phyloP scores from a whole-genome alignment of 768 basidiomycete genomes.

The Termitomyces sp. region DNA sequence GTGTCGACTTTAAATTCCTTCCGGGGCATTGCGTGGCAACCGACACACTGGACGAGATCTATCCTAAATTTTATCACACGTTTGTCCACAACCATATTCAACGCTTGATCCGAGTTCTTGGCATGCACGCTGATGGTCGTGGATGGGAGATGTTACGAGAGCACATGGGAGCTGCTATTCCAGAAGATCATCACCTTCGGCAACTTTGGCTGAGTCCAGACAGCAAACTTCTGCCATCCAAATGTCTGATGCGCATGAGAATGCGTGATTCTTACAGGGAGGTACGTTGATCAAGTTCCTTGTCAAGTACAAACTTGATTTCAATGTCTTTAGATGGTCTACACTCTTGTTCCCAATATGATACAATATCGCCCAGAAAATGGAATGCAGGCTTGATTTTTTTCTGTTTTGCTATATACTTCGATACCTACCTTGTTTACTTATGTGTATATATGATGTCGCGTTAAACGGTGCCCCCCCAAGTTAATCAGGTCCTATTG shows the following conservation, averaged over 20 bases:
- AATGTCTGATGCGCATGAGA: slow-evolving; percentile 57
- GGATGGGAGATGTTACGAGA: slow-evolving; percentile 47
- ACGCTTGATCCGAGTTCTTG: slow-evolving; percentile 48
- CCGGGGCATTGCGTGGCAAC: slow-evolving; percentile 50
- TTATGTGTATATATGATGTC: not conserved
- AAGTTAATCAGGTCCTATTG: too few species aligned
- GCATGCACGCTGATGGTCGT: slow-evolving; percentile 43
- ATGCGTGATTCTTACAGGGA: slow-evolving; percentile 52
- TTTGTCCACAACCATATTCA: slow-evolving; percentile 58
- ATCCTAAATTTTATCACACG: slow-evolving; percentile 56
- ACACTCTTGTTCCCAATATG: slow-evolving; percentile 48
- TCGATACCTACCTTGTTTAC: not conserved
- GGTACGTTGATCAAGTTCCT: slow-evolving; percentile 25
- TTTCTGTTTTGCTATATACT: not conserved
- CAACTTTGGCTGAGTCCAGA: slow-evolving; percentile 41
- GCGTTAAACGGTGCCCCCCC: not conserved
- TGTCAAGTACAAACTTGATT: not conserved
- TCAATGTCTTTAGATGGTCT: slow-evolving; percentile 37
- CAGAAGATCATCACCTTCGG: slow-evolving; percentile 38
- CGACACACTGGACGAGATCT: slow-evolving; percentile 41
- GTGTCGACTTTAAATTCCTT: slow-evolving; percentile 46
- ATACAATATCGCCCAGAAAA: slow-evolving; percentile 38
- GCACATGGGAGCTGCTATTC: slow-evolving; percentile 41
- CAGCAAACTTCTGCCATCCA: slow-evolving; percentile 39
- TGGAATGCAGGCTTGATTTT: not conserved